phyloP scores from a whole-genome alignment of 768 basidiomycete species.

The Zangia roseola region DNA sequence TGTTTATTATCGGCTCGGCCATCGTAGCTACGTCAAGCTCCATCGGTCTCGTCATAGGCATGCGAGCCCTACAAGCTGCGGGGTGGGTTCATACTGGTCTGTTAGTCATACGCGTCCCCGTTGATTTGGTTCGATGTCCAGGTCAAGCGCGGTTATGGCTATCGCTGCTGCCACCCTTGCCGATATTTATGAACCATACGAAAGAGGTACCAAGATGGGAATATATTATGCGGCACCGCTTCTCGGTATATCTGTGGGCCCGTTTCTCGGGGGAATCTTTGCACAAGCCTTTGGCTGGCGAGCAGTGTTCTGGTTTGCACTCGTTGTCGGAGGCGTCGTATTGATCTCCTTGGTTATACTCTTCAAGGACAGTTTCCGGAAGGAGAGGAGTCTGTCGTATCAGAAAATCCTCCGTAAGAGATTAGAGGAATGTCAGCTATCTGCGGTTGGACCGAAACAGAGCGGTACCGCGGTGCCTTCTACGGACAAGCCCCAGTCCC shows the following conservation, averaged over 20 bases:
- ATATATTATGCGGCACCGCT: slow-evolving; percentile 80
- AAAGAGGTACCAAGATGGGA: slow-evolving; percentile 81
- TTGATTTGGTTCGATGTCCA: slow-evolving; percentile 19
- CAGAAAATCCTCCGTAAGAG: slow-evolving; percentile 59
- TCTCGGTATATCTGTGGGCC: slow-evolving; percentile 65
- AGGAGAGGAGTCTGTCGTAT: slow-evolving; percentile 79
- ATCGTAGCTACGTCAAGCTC: slow-evolving; percentile 57
- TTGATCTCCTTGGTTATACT: slow-evolving; percentile 57
- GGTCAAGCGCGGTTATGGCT: slow-evolving; percentile 64
- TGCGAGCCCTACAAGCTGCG: slow-evolving; percentile 62
- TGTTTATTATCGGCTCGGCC: slow-evolving; percentile 57
- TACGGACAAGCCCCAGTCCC: slow-evolving; percentile 15
- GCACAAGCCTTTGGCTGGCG: slow-evolving; percentile 76
- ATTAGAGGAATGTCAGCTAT: slow-evolving; percentile 24
- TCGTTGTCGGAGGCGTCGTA: slow-evolving; percentile 55
- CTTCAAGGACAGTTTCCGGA: slow-evolving; percentile 82
- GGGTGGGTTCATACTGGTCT: slow-evolving; percentile 40
- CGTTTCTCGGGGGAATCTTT: slow-evolving; percentile 67
- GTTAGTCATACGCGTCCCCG: background rate
- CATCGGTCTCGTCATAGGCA: slow-evolving; percentile 60
- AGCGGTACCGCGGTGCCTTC: background rate
- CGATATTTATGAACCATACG: slow-evolving; percentile 75
- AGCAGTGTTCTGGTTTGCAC: slow-evolving; percentile 81
- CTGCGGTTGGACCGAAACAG: background rate
- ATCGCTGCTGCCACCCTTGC: slow-evolving; percentile 80